These are phyloP conservation scores for Penicillium soppii DNA, from an alignment of 495 filamentous ascomycete species.

Conservation along the genomic window DNA sequence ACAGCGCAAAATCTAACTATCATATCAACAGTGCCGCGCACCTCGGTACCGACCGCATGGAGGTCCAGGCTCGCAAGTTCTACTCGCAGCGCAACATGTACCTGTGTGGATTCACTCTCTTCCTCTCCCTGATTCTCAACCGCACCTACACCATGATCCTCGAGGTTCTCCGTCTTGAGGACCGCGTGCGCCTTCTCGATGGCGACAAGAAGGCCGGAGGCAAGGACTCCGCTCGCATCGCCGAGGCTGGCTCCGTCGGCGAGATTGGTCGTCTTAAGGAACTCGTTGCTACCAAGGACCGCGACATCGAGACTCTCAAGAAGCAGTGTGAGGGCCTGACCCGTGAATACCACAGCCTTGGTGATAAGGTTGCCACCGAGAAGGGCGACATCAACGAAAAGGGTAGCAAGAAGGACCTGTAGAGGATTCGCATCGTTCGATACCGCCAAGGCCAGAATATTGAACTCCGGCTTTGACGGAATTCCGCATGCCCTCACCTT, in stretches of 20 bases:
- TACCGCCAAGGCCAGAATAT: background rate
- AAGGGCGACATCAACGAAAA: conserved; percentile 55
- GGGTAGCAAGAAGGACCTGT: conserved; percentile 77
- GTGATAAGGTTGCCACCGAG: conserved; percentile 66
- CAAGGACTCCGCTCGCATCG: conserved; percentile 65
- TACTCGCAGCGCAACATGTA: conserved; percentile 99
- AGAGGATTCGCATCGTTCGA: conserved; percentile 21
- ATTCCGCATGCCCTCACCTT: background rate
- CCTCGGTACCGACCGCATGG: conserved; percentile 87
- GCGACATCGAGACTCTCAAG: conserved; percentile 77
- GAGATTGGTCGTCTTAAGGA: conserved; percentile 73
- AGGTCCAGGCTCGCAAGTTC: conserved; percentile 98
- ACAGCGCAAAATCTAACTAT: conserved; percentile 11
- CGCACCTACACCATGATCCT: conserved; percentile 98
- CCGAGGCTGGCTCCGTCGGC: conserved; percentile 65
- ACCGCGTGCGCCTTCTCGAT: conserved; percentile 84
- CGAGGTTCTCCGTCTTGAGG: conserved; percentile 88
- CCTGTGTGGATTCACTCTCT: conserved; percentile 98
- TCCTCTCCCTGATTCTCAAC: conserved; percentile 98
- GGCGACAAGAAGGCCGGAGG: conserved; percentile 69
- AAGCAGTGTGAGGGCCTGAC: conserved; percentile 77
- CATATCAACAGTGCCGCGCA: conserved; percentile 56
- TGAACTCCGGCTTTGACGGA: background rate
- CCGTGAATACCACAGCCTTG: conserved; percentile 78
- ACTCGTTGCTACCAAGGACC: conserved; percentile 68